These are phyloP conservation scores for Petunia secreta DNA, from an alignment of 257 asterid species.

Conservation along the genomic window DNA sequence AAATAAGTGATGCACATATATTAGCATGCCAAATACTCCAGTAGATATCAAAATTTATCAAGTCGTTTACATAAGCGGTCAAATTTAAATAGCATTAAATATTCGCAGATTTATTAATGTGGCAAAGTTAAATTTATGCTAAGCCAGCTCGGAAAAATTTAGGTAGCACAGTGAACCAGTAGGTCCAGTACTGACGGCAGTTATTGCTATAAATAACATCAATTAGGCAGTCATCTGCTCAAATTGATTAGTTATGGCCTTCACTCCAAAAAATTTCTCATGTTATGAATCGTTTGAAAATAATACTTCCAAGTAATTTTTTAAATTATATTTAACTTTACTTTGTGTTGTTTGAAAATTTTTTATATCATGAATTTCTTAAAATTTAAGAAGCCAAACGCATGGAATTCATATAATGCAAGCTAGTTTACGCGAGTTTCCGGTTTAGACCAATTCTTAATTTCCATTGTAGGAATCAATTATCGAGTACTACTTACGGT, in stretches of 20 bases:
- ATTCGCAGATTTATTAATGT: neutral
- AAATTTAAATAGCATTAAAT: slow-evolving; percentile 10
- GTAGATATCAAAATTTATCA: neutral
- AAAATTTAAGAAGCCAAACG: no score
- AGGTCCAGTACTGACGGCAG: neutral
- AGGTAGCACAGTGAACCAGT: neutral
- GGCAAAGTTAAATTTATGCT: neutral
- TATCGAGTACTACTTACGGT: neutral
- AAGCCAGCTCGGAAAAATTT: neutral
- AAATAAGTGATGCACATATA: neutral
- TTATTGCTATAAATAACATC: neutral
- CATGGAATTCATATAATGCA: no score
- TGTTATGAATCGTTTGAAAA: no score
- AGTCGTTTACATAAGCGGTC: neutral
- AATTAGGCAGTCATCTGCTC: neutral
- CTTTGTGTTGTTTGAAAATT: no score
- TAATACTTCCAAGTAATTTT: no score
- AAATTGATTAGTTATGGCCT: neutral
- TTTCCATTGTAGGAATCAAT: neutral
- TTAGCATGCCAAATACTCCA: neutral
- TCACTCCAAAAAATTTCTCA: no score
- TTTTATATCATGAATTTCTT: no score
- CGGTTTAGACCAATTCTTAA: neutral
- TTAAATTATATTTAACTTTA: no score
- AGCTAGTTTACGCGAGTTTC: no score